Percentiles rank a stretch among this genome's conserved stretches.
These are phyloP conservation scores for Cyberlindnera meyerae DNA, from an alignment of 805 yeast genomes.

Conservation along the genomic window DNA sequence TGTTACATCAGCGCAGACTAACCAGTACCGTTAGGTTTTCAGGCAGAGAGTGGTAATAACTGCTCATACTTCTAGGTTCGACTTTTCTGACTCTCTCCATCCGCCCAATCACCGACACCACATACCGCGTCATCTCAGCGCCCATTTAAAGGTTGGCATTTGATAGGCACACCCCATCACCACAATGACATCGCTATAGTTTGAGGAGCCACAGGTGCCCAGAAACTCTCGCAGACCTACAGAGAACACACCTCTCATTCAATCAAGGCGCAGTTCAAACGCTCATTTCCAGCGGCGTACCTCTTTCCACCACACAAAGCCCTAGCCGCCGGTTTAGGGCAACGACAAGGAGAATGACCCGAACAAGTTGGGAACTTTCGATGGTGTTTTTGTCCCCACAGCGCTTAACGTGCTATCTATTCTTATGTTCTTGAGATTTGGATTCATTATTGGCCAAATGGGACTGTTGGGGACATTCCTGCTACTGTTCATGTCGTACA, in stretches of 20 bases:
- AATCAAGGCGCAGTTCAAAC: slow-evolving; percentile 7
- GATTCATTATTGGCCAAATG: slow-evolving; percentile 91
- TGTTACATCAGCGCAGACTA: too few relatives aligned
- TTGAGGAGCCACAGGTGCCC: slow-evolving; percentile 6
- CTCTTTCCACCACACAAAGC: slow-evolving; percentile 9
- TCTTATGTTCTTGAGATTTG: slow-evolving; percentile 91
- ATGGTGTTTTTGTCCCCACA: slow-evolving; percentile 92
- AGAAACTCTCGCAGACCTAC: slow-evolving; percentile 14
- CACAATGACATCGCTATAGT: slow-evolving; percentile 5
- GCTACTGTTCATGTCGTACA: slow-evolving; percentile 65
- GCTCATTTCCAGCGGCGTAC: slow-evolving; percentile 16
- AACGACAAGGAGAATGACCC: slow-evolving; percentile 1
- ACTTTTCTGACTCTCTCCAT: too few relatives aligned
- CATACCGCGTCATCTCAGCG: too few relatives aligned
- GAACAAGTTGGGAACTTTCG: slow-evolving; percentile 68
- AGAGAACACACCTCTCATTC: slow-evolving; percentile 28
- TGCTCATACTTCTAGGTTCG: too few relatives aligned
- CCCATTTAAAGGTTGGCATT: too few relatives aligned
- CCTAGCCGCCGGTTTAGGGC: slow-evolving; percentile 4
- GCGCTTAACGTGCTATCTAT: slow-evolving; percentile 89
- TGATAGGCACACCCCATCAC: too few relatives aligned
- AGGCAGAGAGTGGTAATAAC: too few relatives aligned
- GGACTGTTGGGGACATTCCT: slow-evolving; percentile 77
- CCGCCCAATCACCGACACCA: too few relatives aligned
- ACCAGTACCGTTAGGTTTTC: too few relatives aligned